These are phyloP conservation scores for Saposhnikovia divaricata DNA, from an alignment of 129 eudicot species.

Conservation along the genomic window DNA sequence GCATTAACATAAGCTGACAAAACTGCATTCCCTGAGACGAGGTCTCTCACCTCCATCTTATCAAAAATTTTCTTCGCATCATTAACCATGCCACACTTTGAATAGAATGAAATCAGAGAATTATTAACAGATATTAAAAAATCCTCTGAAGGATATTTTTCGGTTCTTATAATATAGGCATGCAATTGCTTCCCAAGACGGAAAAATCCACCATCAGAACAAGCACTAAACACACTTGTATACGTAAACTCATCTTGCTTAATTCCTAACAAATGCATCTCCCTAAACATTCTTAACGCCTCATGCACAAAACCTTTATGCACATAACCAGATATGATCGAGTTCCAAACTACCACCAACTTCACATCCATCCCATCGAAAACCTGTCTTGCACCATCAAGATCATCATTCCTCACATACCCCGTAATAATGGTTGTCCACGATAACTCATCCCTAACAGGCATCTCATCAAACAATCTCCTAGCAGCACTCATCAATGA, in stretches of 20 bases:
- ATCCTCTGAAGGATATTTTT: constrained; percentile 27
- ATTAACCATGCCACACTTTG: constrained; percentile 53
- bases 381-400: constrained; percentile 44
- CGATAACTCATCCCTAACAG: constrained; percentile 47
- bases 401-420: constrained; percentile 62
- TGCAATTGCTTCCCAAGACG: constrained; percentile 67
- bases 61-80: constrained; percentile 61
- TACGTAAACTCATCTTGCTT: constrained; percentile 67
- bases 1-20: constrained; percentile 64
- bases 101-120: constrained; percentile 62
- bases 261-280: constrained; percentile 52
- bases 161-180: constrained; percentile 50
- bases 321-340: constrained; percentile 65
- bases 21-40: constrained; percentile 74
- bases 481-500: constrained; percentile 50
- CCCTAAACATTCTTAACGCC: constrained; percentile 54
- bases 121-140: constrained; percentile 47
- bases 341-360: constrained; percentile 70
- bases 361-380: constrained; percentile 50
- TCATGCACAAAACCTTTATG: constrained; percentile 44
- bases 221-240: constrained; percentile 60
- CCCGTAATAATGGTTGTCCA: constrained; percentile 86
- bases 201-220: constrained; percentile 49
- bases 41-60: constrained; percentile 37
- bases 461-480: constrained; percentile 58